phyloP scores from a whole-genome alignment of 306 rosid species.

The Pyrus bretschneideri region DNA sequence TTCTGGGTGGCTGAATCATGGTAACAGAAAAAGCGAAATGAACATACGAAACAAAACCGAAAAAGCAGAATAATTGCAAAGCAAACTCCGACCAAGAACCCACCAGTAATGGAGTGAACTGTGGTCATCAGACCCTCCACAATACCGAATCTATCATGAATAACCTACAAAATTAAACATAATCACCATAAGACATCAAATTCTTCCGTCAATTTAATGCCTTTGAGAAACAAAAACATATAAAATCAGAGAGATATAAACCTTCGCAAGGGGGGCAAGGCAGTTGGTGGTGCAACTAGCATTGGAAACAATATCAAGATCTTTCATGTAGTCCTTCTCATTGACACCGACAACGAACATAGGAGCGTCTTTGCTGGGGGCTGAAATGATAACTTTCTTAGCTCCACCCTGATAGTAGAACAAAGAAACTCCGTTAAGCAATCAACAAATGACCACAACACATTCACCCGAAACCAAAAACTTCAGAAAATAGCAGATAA shows the following conservation, averaged over 20 bases:
- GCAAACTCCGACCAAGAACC: neutral
- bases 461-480: neutral
- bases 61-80: neutral
- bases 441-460: neutral
- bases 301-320: slow-evolving; percentile 66
- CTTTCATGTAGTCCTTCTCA: slow-evolving; percentile 76
- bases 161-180: slow-evolving; percentile 37
- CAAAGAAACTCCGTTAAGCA: neutral
- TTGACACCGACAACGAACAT: slow-evolving; percentile 94
- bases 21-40: neutral
- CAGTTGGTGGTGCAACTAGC: slow-evolving; percentile 98
- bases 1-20: slow-evolving; percentile 76
- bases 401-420: slow-evolving; percentile 68
- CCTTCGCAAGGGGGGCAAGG: slow-evolving; percentile 91
- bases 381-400: slow-evolving; percentile 82
- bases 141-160: slow-evolving; percentile 81
- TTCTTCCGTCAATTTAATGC: neutral
- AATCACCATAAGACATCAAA: neutral
- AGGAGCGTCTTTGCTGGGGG: slow-evolving; percentile 83
- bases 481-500: neutral
- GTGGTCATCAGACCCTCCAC: slow-evolving; percentile 95
- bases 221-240: neutral
- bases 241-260: neutral
- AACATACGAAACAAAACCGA: neutral
- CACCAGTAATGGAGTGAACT: slow-evolving; percentile 84